Conservation (phyloP, 2,329 filamentous ascomycete species). For the Hymenoscyphus fraxineus region DNA sequence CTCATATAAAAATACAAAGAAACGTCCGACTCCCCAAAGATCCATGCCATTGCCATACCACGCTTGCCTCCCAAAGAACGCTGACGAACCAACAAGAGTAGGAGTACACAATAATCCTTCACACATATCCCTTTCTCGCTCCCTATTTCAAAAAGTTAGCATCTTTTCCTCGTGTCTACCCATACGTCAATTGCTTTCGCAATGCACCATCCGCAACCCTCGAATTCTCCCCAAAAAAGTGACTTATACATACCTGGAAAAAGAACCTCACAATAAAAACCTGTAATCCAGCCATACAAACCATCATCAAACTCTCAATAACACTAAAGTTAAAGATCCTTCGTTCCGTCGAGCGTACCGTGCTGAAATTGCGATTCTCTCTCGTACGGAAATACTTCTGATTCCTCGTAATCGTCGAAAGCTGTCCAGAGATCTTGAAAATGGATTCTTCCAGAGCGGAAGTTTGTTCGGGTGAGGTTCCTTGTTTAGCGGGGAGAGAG, state of each 20-base stretch:
- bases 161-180: slow-evolving; percentile 19
- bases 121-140: slow-evolving; percentile 67
- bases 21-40: slow-evolving; percentile 20
- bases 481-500: slow-evolving; percentile 81
- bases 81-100: background rate
- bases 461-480: slow-evolving; percentile 84
- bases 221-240: background rate
- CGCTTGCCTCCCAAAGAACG: slow-evolving; percentile 10
- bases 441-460: slow-evolving; percentile 87
- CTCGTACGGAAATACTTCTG: slow-evolving; percentile 99
- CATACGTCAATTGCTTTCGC: background rate
- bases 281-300: slow-evolving; percentile 92
- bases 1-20: slow-evolving; percentile 24
- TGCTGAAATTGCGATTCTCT: slow-evolving; percentile 98
- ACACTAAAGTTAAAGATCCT: slow-evolving; percentile 97
- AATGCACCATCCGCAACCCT: no score
- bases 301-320: slow-evolving; percentile 85
- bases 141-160: slow-evolving; percentile 41
- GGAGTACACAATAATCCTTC: slow-evolving; percentile 32
- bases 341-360: slow-evolving; percentile 90
- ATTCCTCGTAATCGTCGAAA: slow-evolving; percentile 92
- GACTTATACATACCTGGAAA: slow-evolving; percentile 67
- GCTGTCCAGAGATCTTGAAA: slow-evolving; percentile 86
- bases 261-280: slow-evolving; percentile 98
- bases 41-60: slow-evolving; percentile 12